A percentile compares a stretch with the other conserved stretches of the same genome.
phyloP scores from a whole-genome alignment of 495 filamentous ascomycete genomes.

The Xylaria venustula region DNA sequence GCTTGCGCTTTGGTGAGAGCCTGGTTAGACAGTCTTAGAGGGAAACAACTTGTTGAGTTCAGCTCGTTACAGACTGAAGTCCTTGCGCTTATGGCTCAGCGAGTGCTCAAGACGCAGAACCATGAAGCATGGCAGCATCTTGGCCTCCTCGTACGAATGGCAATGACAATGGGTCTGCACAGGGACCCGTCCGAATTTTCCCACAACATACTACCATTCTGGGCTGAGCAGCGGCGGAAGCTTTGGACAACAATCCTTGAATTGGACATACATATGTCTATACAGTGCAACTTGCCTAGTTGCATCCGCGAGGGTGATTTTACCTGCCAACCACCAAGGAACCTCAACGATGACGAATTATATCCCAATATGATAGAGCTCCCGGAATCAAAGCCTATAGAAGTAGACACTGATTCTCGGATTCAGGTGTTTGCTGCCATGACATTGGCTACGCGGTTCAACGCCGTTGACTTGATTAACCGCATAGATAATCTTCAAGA shows the following conservation, averaged over 20 bases:
- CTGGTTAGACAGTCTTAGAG: slow-evolving; percentile 37
- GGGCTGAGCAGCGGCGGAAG: slow-evolving; percentile 33
- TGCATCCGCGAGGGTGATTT: slow-evolving; percentile 37
- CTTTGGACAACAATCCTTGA: slow-evolving; percentile 41
- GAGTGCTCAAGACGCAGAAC: slow-evolving; percentile 33
- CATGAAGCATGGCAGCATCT: slow-evolving; percentile 39
- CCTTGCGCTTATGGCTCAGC: slow-evolving; percentile 34
- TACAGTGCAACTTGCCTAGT: slow-evolving; percentile 37
- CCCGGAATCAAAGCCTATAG: slow-evolving; percentile 32
- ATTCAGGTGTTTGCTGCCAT: slow-evolving; percentile 35
- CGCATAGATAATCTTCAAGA: slow-evolving; percentile 35
- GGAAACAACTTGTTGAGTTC: slow-evolving; percentile 37
- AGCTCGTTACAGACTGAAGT: slow-evolving; percentile 38
- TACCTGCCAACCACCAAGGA: slow-evolving; percentile 34
- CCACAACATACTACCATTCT: slow-evolving; percentile 30
- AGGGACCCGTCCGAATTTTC: slow-evolving; percentile 39
- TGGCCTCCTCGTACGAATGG: slow-evolving; percentile 40
- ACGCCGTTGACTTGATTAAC: slow-evolving; percentile 31
- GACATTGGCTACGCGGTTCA: slow-evolving; percentile 32
- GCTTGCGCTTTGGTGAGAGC: slow-evolving; percentile 37
- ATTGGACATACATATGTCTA: slow-evolving; percentile 37
- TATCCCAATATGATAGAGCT: slow-evolving; percentile 27
- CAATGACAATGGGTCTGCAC: slow-evolving; percentile 43
- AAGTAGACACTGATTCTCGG: slow-evolving; percentile 33
- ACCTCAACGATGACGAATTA: slow-evolving; percentile 34